Base-by-base conservation (phyloP, 306 rosid genomes). In the Fagus crenata region DNA sequence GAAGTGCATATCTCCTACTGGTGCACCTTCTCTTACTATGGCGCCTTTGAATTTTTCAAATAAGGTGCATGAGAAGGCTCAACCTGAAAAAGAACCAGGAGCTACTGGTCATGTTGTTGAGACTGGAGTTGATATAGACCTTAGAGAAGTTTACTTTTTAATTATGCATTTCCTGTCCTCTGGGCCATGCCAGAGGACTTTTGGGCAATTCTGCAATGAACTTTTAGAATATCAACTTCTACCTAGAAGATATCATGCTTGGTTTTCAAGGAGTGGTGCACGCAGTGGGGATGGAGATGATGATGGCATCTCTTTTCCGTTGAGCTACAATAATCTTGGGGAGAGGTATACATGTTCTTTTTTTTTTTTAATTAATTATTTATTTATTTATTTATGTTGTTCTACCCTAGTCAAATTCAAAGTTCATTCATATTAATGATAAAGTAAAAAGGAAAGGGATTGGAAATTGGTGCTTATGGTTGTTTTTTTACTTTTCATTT, bases 201-300 rank as follows among this genome's bases (percentile, higher is more conserved):
- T 85, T 72, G 72, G 73, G 71, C 91, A 89, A 75, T 78, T 93
- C 70, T 80, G 84, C 82, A 84, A 80, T 78, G 98, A 93, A 80
- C 93, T 93, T 85, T 67, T 89, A 69, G 93, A 93, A 75, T 88
- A 90, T 80, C 91, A 81, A 79, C 98, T 93, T 75, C 86, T 93
- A 7, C 98, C 98, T 70, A 87, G 98, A 89, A 89, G 98, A 81
- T 90, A 90, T 86, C 98, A 93, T 88, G 90, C 96, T 76, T 84
- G 91, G 94, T 93, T 78, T 93, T 93, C 96, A 69, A 86, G 96
- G 75, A 86, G 81, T 75, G 87, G 89, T 31, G 73, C 73, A 33
- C 55, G 51, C 39, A 73, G 80, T 60, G 82, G 77, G 79, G 85
- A 81, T 65, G 87, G 64, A 51, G 76, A 71, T 17, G 94, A 84